phyloP scores from a whole-genome alignment of 176 grass and related monocot species.

The Cenchrus fungigraminus region DNA sequence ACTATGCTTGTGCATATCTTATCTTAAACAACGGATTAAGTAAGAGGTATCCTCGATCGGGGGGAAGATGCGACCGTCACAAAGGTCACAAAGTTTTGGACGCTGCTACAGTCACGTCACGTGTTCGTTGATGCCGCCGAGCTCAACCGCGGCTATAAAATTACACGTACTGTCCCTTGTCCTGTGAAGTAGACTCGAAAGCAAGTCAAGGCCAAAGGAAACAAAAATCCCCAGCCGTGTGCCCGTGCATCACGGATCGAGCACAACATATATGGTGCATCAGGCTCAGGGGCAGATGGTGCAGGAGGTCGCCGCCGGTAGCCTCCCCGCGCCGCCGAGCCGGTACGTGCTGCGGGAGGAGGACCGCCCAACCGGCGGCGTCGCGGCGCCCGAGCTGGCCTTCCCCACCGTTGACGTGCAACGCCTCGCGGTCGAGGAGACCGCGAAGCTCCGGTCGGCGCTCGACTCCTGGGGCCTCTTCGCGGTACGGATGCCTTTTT shows the following conservation, averaged over 20 bases:
- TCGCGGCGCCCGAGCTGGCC: neutral
- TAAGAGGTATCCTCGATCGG: too few relatives aligned
- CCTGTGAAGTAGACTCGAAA: too few relatives aligned
- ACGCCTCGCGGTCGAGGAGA: constrained; percentile 44
- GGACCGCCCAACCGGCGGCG: constrained; percentile 8
- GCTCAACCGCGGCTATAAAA: too few relatives aligned
- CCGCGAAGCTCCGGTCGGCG: constrained; percentile 46
- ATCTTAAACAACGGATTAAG: too few relatives aligned
- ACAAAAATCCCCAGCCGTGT: too few relatives aligned
- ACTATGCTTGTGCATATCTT: too few relatives aligned
- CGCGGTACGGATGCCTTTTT: constrained; percentile 18
- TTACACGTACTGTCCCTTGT: too few relatives aligned
- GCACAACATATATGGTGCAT: constrained; percentile 49
- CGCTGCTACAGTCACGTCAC: too few relatives aligned
- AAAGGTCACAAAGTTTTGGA: too few relatives aligned
- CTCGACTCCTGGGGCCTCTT: constrained; percentile 65
- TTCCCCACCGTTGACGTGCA: constrained; percentile 62
- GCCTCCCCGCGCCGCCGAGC: constrained; percentile 34
- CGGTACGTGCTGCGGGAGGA: constrained; percentile 49
- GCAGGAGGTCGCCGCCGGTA: constrained; percentile 45
- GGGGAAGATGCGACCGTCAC: too few relatives aligned
- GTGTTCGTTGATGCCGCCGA: too few relatives aligned
- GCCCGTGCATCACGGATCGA: neutral
- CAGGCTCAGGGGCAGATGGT: constrained; percentile 45
- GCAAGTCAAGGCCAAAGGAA: neutral